These are phyloP conservation scores for Tardiomyces depauwii DNA, from an alignment of 1,139 yeast genomes.

Conservation along the genomic window DNA sequence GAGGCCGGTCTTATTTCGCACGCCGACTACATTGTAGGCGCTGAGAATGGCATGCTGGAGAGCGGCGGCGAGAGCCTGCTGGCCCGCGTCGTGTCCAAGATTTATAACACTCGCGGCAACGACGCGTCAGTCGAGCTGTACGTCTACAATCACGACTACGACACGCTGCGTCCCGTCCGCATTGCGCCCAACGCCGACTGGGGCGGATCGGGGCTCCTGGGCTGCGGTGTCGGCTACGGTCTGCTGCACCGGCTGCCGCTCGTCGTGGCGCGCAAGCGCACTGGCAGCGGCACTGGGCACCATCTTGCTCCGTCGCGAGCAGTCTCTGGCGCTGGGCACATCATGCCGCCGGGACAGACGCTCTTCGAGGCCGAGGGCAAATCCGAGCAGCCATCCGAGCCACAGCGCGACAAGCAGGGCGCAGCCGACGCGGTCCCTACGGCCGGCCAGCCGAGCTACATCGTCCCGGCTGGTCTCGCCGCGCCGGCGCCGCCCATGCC, in stretches of 20 bases:
- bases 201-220: constrained; percentile 71
- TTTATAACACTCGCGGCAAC: constrained; percentile 13
- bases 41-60: constrained; percentile 70
- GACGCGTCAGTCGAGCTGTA: constrained; percentile 38
- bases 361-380: constrained; percentile 20
- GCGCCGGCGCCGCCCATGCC: constrained; percentile 4
- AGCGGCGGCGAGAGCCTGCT: constrained; percentile 80
- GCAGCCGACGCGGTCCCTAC: not conserved
- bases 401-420: constrained; percentile 1
- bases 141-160: constrained; percentile 83
- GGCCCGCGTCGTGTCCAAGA: constrained; percentile 44
- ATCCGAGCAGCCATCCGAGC: not conserved
- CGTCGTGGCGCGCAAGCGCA: constrained; percentile 35
- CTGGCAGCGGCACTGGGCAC: not conserved
- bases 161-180: constrained; percentile 76
- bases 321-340: constrained; percentile 1
- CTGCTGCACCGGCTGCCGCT: constrained; percentile 75
- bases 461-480: constrained; percentile 4
- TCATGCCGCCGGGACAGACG: constrained; percentile 23
- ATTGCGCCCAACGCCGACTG: constrained; percentile 46
- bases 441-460: constrained; percentile 1
- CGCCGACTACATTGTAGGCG: constrained; percentile 83
- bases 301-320: not conserved
- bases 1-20: constrained; percentile 73
- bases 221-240: constrained; percentile 95